Evolutionary conservation across 2,329 filamentous ascomycete species (phyloP).

Genomic region (Myrmaecium sp.): DNA sequence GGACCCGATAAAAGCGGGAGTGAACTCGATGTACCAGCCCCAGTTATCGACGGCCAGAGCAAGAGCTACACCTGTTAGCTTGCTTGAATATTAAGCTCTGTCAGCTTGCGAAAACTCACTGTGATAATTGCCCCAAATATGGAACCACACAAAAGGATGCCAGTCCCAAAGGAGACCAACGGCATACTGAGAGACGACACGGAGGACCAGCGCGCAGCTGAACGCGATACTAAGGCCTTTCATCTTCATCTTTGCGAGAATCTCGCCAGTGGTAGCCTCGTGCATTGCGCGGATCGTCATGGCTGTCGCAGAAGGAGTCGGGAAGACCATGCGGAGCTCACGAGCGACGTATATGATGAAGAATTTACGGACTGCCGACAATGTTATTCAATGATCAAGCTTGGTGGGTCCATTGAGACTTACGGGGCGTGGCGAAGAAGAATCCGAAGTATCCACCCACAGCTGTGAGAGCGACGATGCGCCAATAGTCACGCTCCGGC

Average conservation of each 20-base stretch:
- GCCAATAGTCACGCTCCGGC: constrained; percentile 38
- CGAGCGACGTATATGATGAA: constrained; percentile 49
- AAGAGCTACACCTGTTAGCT: constrained; percentile 9
- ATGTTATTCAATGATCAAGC: no score
- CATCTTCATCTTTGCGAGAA: constrained; percentile 39
- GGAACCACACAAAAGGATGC: constrained; percentile 38
- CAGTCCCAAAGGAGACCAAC: constrained; percentile 43
- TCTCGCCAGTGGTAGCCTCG: constrained; percentile 33
- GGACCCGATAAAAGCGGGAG: constrained; percentile 43
- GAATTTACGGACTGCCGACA: constrained; percentile 38
- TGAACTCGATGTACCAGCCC: constrained; percentile 44
- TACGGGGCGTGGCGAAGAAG: constrained; percentile 40
- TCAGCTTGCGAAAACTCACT: constrained; percentile 8
- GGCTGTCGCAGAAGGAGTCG: constrained; percentile 41
- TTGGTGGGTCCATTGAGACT: constrained; percentile 6
- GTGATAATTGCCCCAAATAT: constrained; percentile 36
- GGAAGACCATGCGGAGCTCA: constrained; percentile 43
- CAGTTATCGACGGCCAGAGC: constrained; percentile 41
- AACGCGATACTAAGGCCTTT: constrained; percentile 38
- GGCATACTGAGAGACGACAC: constrained; percentile 42
- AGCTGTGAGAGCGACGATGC: constrained; percentile 42
- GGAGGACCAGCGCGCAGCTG: constrained; percentile 30
- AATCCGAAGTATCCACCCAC: constrained; percentile 48
- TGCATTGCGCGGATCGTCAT: constrained; percentile 49
- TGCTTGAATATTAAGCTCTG: not conserved